Base-by-base conservation (phyloP, 1,284 basidiomycete species). In the Pholiota adiposa region DNA sequence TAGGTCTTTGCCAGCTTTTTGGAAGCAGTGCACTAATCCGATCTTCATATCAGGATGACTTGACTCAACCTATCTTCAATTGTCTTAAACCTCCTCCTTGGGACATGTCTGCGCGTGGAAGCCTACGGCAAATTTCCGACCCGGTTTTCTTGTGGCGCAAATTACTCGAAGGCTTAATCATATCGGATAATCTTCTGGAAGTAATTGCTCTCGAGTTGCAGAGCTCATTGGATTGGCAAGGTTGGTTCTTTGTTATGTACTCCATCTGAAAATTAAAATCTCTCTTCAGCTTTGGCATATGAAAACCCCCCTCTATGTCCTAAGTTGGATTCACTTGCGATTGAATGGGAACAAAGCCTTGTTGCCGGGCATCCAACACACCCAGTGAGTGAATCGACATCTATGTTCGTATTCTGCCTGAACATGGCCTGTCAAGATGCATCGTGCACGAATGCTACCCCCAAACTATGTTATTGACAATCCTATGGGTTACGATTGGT, bases 341-440 rank as follows among this genome's bases (percentile, higher is more conserved):
- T 83, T 55, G 73, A 79, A 64, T 84, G 82, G 80, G 83, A 84
- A 64, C 82, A 83, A 65, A 81, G 80, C 62, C 72, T 83, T 6
- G 76, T 83, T 12, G 77, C 80, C 19, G 82, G 82, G 1, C 83
- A 84, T 65, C 82, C 83, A 14, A 83, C 82, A 1, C 82, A 84
- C 62, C 83, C 83, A 11, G 82, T 83, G 66, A 55, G 73, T 70
- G 29, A 34, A 46, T 53, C 14, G 8, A 19, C 23, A 18, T 19
- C 3, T 3, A 12, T 34, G 18, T 5, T 16, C 6, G 31, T 16
- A 41, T 40, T 36, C 43, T n/a, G 27, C 14, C 19, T 58, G 48
- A 62, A 40, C 21, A 36, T 19, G 19, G 55, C 50, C 54, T 63
- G 11, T 33, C 31, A 48, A 83, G 81, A 83, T 83, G 82, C 79